Evolutionary conservation across 2,329 filamentous ascomycete species (phyloP), one percentile per base, ranked within the genome.

Genomic region (Fusarium siculi): DNA sequence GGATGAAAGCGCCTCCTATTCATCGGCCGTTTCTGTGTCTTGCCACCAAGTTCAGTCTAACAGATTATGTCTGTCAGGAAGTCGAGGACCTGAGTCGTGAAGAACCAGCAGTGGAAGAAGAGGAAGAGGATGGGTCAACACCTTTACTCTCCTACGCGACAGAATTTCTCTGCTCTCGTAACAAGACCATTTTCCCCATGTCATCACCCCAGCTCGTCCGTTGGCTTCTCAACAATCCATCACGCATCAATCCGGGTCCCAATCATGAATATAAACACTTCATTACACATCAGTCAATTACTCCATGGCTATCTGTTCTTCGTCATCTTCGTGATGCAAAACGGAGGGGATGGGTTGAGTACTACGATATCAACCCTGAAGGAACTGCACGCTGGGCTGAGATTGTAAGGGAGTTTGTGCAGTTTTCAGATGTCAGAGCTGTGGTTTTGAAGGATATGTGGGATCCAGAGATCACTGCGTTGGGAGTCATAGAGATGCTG

Each of bases 231-330:
- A 36, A 56, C 6, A 53, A 66, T 5, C 43, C 25, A 4, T 39
- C 60, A 23, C 6, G 15, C 18, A 50, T 58, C 11, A 66, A 66
- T 9, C 50, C 61, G 1, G 63, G 37, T 2, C 63, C 63, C 5
- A 23, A 66, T 32, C 63, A 66, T 21, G 32, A 66, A 8, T 66
- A 66, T 32, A 58, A 66, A 6, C 63, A 66, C n/a, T 66, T 66
- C 25, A 56, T 39, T 16, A 66, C 60, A 2, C 60, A 34, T 14
- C 43, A 50, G 6, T 23, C 60, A 21, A 32, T 42, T 16, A 66
- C 50, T 11, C 25, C 61, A 2, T 66, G 63, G 63, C 11, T 66
- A 0, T 8, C 60, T 23, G 23, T 66, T 5, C 63, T 66, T 39
- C 63, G 60, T 30, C 63, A 66, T 18, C 36, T 66, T 15, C 63